Percentiles rank a stretch among this genome's conserved stretches.
These are phyloP conservation scores for Scytalidium sp. DNA, from an alignment of 2,329 filamentous ascomycete species.

Conservation along the genomic window DNA sequence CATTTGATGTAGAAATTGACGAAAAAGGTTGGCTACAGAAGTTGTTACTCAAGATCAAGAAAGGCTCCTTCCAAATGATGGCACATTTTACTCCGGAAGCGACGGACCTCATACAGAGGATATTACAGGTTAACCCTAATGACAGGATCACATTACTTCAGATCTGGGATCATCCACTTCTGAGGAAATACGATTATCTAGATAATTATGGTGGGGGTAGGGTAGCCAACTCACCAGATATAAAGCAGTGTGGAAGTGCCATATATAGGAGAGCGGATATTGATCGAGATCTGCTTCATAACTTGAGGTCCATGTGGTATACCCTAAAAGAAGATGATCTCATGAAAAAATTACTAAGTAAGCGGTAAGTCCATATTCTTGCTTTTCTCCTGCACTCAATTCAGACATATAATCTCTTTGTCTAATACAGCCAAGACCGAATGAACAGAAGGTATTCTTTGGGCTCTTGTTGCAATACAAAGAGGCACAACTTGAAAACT, in stretches of 20 bases:
- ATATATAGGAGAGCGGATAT: slow-evolving; percentile 64
- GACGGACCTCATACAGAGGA: slow-evolving; percentile 72
- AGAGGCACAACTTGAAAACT: slow-evolving; percentile 83
- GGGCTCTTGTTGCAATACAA: slow-evolving; percentile 78
- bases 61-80: slow-evolving; percentile 60
- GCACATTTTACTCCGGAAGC: slow-evolving; percentile 64
- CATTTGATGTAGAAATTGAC: slow-evolving; percentile 61
- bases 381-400: not conserved
- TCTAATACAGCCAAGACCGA: no score
- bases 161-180: slow-evolving; percentile 84
- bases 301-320: slow-evolving; percentile 90
- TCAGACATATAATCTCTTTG: no score
- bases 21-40: slow-evolving; percentile 42
- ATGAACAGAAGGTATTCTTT: slow-evolving; percentile 94
- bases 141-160: slow-evolving; percentile 74
- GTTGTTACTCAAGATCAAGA: slow-evolving; percentile 60
- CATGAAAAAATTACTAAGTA: slow-evolving; percentile 61
- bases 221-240: slow-evolving; percentile 50
- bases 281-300: slow-evolving; percentile 77
- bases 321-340: slow-evolving; percentile 72
- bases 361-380: slow-evolving; percentile 49
- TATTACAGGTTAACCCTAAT: slow-evolving; percentile 76
- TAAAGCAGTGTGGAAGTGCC: slow-evolving; percentile 60
- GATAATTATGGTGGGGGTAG: slow-evolving; percentile 47
- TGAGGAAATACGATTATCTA: slow-evolving; percentile 78